Evolutionary conservation across 306 rosid species (phyloP).

Genomic region (Crotalaria pallida): DNA sequence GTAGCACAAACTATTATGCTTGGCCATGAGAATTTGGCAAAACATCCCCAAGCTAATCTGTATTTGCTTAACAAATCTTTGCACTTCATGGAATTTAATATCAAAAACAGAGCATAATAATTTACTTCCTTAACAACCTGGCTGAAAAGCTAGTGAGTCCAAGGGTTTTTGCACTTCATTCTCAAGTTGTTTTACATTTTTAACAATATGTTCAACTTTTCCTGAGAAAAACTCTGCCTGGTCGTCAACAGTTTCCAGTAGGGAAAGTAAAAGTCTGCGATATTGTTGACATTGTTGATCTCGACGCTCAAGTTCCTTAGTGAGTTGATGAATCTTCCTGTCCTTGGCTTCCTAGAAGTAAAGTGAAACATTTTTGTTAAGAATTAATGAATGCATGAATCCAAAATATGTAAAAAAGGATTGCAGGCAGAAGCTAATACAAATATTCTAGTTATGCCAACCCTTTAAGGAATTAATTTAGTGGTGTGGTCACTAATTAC

Average conservation of each 20-base stretch:
- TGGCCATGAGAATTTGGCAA: background rate
- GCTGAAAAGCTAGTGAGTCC: background rate
- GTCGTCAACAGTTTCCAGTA: conserved; percentile 28
- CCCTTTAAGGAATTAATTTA: background rate
- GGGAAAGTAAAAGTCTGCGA: conserved; percentile 16
- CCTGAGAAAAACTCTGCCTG: conserved; percentile 24
- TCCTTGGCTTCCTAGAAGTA: conserved; percentile 31
- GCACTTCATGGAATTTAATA: background rate
- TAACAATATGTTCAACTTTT: conserved; percentile 18
- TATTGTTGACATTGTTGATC: conserved; percentile 28
- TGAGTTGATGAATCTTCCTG: conserved; percentile 33
- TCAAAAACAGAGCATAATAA: background rate
- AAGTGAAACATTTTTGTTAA: background rate
- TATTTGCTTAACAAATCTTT: background rate
- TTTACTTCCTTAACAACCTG: background rate
- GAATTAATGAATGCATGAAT: background rate
- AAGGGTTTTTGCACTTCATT: conserved; percentile 17
- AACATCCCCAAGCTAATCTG: background rate
- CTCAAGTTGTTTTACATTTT: conserved; percentile 23
- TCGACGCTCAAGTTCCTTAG: conserved; percentile 26
- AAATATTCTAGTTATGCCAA: background rate
- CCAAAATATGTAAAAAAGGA: background rate
- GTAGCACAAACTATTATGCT: background rate
- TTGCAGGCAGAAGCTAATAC: background rate
- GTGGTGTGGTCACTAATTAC: background rate